A percentile compares a stretch with the other conserved stretches of the same genome.
These are phyloP conservation scores for Thecaphora thlaspeos DNA, from an alignment of 1,284 basidiomycete genomes.

Conservation along the genomic window DNA sequence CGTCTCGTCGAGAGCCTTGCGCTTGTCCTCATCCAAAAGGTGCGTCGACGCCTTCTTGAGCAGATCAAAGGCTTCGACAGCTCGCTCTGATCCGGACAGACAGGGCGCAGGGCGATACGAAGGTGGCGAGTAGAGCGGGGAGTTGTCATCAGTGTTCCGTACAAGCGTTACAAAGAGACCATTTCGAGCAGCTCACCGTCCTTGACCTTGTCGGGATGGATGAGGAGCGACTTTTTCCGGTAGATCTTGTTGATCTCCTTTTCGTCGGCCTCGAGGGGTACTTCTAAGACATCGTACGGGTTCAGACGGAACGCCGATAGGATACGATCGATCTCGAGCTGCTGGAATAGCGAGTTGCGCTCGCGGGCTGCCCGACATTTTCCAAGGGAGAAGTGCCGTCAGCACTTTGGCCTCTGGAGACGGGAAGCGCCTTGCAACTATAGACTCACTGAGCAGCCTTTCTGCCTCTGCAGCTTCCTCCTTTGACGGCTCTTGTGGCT, in stretches of 20 bases:
- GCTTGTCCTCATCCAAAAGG: slow-evolving; percentile 54
- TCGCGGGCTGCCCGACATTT: slow-evolving; percentile 25
- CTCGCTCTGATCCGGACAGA: slow-evolving; percentile 60
- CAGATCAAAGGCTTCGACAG: slow-evolving; percentile 63
- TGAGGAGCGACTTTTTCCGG: slow-evolving; percentile 64
- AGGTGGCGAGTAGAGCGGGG: too few relatives aligned
- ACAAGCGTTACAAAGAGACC: too few relatives aligned
- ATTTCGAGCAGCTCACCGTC: slow-evolving; percentile 50
- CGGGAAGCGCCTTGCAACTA: too few relatives aligned
- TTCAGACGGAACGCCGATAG: slow-evolving; percentile 64
- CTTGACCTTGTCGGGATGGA: slow-evolving; percentile 66
- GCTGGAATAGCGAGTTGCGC: slow-evolving; percentile 41
- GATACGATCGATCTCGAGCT: slow-evolving; percentile 62
- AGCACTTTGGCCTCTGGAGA: too few relatives aligned
- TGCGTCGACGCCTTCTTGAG: slow-evolving; percentile 62
- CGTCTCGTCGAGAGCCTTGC: slow-evolving; percentile 57
- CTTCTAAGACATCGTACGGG: slow-evolving; percentile 64
- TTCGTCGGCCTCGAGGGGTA: slow-evolving; percentile 61
- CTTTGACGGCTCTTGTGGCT: neutral
- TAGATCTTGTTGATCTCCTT: slow-evolving; percentile 63
- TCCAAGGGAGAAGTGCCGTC: too few relatives aligned
- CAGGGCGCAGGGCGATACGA: too few relatives aligned
- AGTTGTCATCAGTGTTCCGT: too few relatives aligned
- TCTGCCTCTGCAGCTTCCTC: slow-evolving; percentile 8
- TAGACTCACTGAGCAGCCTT: slow-evolving; percentile 5